Base-by-base conservation (phyloP, 306 rosid species). In the Fagus sylvatica region DNA sequence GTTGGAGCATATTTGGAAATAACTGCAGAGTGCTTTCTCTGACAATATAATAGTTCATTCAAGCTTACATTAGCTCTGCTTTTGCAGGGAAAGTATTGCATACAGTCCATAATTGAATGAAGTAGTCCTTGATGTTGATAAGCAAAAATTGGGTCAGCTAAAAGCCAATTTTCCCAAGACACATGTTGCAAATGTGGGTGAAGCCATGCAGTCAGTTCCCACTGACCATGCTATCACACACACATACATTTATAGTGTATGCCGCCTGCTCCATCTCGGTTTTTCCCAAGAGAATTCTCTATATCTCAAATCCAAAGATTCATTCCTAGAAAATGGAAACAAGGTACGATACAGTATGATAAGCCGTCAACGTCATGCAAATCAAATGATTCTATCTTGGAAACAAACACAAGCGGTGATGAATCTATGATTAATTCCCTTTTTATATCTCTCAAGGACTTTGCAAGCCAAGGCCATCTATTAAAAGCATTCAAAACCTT, bases 301-400 rank as follows among this genome's bases (percentile, higher is more conserved):
- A 62, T 85, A 54, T 84, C 87, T 61, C 79, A 60, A 53, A 57
- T 89, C 72, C 85, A 89, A 13, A 85, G 68, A 65, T 85, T 79
- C 79, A 86, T 91, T n/a, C 90, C 93, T 5, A 89, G 68, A 39
- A 49, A 78, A 61, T 89, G 88, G 93, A 91, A 87, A 76, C 87
- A 71, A 41, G 79, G 83, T n/a, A 48, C 61, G 3, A 67, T 78
- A 62, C 80, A 80, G 13, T 78, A 83, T 43, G 65, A 79, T 49
- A 80, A 84, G 41, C 79, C 66, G 62, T 59, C 77, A 1, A 57
- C 17, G 7, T 68, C 72, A 12, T 37, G 71, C 71, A 0, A 7
- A 17, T 65, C 32, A 4, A 65, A 65, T 65, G 48, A 37, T 36
- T 69, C 65, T 53, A 19, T 61, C 65, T 59, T 1, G 7, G 28